A percentile compares a stretch with the other conserved stretches of the same genome.
Conservation (phyloP, 495 filamentous ascomycete species). For the Daldinia grandis region DNA sequence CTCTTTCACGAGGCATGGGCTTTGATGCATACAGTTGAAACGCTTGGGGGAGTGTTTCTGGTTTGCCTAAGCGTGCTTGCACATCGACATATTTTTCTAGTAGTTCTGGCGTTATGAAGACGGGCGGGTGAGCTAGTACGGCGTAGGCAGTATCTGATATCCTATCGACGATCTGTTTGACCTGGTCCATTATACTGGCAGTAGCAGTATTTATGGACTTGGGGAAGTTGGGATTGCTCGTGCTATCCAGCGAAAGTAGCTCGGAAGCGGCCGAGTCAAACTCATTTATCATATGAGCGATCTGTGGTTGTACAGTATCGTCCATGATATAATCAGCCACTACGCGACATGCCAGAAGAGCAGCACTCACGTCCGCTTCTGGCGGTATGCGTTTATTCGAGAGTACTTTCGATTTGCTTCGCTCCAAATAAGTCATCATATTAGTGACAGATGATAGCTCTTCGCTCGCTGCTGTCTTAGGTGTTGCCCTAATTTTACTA, state of each 20-base stretch:
- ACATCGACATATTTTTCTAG: constrained; percentile 75
- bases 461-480: constrained; percentile 10
- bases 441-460: constrained; percentile 27
- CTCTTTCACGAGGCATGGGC: constrained; percentile 70
- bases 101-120: constrained; percentile 80
- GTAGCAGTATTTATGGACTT: constrained; percentile 1
- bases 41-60: constrained; percentile 77
- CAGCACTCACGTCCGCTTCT: constrained; percentile 30
- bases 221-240: neutral
- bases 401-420: constrained; percentile 23
- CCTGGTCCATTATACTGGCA: constrained; percentile 13
- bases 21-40: constrained; percentile 88
- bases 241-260: constrained; percentile 39
- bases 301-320: constrained; percentile 33
- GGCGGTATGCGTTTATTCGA: constrained; percentile 26
- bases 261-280: constrained; percentile 40
- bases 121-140: constrained; percentile 74
- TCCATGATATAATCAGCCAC: constrained; percentile 39
- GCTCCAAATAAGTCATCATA: constrained; percentile 33
- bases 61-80: constrained; percentile 73
- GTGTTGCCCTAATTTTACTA: constrained; percentile 6
- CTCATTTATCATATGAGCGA: constrained; percentile 36
- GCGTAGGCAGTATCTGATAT: constrained; percentile 66
- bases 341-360: constrained; percentile 38
- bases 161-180: constrained; percentile 50